These are phyloP conservation scores for Paraphaeosphaeria sporulosa DNA, from an alignment of 2,329 filamentous ascomycete species.

Conservation along the genomic window DNA sequence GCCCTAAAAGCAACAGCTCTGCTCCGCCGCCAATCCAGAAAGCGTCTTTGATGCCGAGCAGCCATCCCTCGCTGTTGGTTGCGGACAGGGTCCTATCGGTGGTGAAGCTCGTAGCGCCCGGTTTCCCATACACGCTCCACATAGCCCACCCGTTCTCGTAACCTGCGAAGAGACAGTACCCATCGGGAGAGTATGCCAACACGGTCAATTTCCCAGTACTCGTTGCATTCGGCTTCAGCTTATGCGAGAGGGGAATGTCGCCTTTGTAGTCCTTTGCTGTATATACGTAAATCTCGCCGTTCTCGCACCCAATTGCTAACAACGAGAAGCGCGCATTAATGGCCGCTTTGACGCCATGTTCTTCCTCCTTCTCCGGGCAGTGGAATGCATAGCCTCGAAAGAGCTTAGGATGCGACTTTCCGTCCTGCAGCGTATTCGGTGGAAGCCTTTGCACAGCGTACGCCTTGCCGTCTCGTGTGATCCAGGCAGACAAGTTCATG, in stretches of 20 bases:
- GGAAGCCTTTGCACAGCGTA: slow-evolving; percentile 84
- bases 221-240: slow-evolving; percentile 74
- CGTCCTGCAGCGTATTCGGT: slow-evolving; percentile 45
- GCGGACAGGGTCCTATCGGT: slow-evolving; percentile 70
- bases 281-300: slow-evolving; percentile 87
- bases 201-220: slow-evolving; percentile 75
- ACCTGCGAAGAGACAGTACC: slow-evolving; percentile 93
- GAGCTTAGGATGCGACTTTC: slow-evolving; percentile 66
- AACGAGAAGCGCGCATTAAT: slow-evolving; percentile 96
- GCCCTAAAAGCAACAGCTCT: slow-evolving; percentile 78
- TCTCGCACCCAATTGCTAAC: slow-evolving; percentile 82
- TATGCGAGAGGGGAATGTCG: slow-evolving; percentile 88
- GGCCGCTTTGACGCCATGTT: slow-evolving; percentile 74
- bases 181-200: slow-evolving; percentile 89
- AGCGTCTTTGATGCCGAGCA: slow-evolving; percentile 78
- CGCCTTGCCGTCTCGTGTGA: slow-evolving; percentile 84
- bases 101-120: slow-evolving; percentile 82
- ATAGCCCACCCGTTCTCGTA: slow-evolving; percentile 93
- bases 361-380: slow-evolving; percentile 65
- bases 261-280: slow-evolving; percentile 91
- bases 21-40: slow-evolving; percentile 89
- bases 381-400: slow-evolving; percentile 96
- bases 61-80: slow-evolving; percentile 80
- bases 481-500: slow-evolving; percentile 95
- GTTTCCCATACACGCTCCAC: slow-evolving; percentile 97